A percentile compares a stretch with the other conserved stretches of the same genome.
Evolutionary conservation across 2,329 filamentous ascomycete genomes (phyloP).

Genomic region (Fusarium buxicola): DNA sequence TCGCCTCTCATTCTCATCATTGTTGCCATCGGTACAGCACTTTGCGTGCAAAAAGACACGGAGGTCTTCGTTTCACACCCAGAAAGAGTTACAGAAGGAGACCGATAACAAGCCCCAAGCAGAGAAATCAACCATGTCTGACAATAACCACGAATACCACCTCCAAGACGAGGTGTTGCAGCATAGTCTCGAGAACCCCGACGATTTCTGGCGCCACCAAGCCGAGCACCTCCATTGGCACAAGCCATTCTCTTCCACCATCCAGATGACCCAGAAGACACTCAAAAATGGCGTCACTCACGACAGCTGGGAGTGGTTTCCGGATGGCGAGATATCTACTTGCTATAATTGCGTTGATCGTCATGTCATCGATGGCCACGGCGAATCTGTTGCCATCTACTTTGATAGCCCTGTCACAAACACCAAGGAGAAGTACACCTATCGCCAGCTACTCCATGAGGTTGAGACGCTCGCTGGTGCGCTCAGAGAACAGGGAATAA

Average conservation of each 20-base stretch:
- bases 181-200: slow-evolving; percentile 74
- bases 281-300: slow-evolving; percentile 72
- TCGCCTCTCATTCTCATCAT: slow-evolving; percentile 1
- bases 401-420: slow-evolving; percentile 90
- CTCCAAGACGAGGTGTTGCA: slow-evolving; percentile 64
- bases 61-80: slow-evolving; percentile 8
- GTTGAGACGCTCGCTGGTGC: slow-evolving; percentile 86
- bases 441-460: slow-evolving; percentile 79
- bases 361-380: slow-evolving; percentile 84
- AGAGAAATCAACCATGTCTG: slow-evolving; percentile 24
- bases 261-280: slow-evolving; percentile 71
- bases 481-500: slow-evolving; percentile 82
- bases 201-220: slow-evolving; percentile 80
- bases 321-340: slow-evolving; percentile 87
- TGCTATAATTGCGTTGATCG: slow-evolving; percentile 93
- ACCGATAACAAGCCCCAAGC: not conserved
- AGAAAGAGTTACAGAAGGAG: slow-evolving; percentile 4
- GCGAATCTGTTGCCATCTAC: slow-evolving; percentile 78
- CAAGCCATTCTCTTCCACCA: slow-evolving; percentile 73
- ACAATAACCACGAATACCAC: slow-evolving; percentile 38
- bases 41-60: not conserved
- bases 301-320: slow-evolving; percentile 90
- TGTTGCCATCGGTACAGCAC: not conserved
- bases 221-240: slow-evolving; percentile 85
- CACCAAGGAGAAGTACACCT: slow-evolving; percentile 78